Percentiles rank a stretch among this genome's conserved stretches.
Evolutionary conservation across 305 asterid genomes (phyloP).

Genomic region (Rubia tinctorum): DNA sequence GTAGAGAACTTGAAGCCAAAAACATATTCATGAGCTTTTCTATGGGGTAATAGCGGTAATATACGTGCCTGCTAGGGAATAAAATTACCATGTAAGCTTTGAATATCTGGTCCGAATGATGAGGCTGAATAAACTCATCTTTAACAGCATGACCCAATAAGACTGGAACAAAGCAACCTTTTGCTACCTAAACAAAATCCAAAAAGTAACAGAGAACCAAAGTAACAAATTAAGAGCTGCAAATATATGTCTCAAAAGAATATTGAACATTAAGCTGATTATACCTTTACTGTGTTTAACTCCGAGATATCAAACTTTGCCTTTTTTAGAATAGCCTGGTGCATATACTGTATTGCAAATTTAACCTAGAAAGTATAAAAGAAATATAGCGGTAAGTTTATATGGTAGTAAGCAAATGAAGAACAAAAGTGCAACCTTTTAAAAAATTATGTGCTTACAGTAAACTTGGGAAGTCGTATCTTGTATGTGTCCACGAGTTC

Average conservation of each 20-base stretch:
- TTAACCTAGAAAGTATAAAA: slow-evolving; percentile 50
- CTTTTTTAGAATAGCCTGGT: slow-evolving; percentile 69
- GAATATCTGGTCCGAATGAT: slow-evolving; percentile 81
- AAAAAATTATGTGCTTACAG: slow-evolving; percentile 41
- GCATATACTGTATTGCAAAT: slow-evolving; percentile 87
- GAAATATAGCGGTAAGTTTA: slow-evolving; percentile 3
- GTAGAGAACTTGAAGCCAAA: background rate
- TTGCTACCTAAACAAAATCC: slow-evolving; percentile 58
- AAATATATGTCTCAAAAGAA: too few relatives aligned
- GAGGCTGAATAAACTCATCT: slow-evolving; percentile 91
- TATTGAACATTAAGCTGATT: too few relatives aligned
- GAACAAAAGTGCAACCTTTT: background rate
- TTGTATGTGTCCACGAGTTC: slow-evolving; percentile 92
- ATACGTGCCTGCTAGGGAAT: too few relatives aligned
- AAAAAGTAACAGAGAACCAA: too few relatives aligned
- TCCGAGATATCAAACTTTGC: slow-evolving; percentile 85
- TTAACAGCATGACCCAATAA: slow-evolving; percentile 84
- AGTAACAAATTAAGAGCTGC: too few relatives aligned
- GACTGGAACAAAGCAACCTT: slow-evolving; percentile 82
- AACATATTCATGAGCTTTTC: background rate
- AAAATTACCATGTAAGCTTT: slow-evolving; percentile 72
- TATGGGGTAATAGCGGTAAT: too few relatives aligned
- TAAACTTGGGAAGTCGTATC: slow-evolving; percentile 89
- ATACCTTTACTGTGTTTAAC: background rate
- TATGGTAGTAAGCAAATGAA: background rate